Base-by-base conservation (phyloP, 768 basidiomycete genomes). In the Mycena galericulata region DNA sequence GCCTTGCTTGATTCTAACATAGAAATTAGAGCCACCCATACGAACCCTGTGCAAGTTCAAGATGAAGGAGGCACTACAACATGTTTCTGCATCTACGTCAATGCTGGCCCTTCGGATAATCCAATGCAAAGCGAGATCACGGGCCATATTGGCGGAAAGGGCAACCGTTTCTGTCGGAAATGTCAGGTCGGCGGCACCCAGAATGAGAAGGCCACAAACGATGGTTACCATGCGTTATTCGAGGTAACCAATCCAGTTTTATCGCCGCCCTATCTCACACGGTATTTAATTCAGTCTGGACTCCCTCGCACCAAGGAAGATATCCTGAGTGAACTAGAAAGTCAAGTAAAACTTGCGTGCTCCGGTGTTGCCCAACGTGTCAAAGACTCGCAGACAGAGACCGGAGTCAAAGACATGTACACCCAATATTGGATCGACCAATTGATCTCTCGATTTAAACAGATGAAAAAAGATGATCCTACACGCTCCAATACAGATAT, bases 391-490 rank as follows among this genome's bases (percentile, higher is more conserved):
- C 82, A 84, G 65, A 79, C 78, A 0, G 61, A 67, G 5, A 77
- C 72, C 4, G 82, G 85, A 14, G 66, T 83, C 30, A 84, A 85
- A 63, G 85, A 85, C 67, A 51, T n/a, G n/a, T n/a, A n/a, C n/a
- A n/a, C n/a, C n/a, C n/a, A n/a, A n/a, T n/a, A n/a, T n/a, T n/a
- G n/a, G 59, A 20, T 85, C 63, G 70, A 46, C 12, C 65, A 76
- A n/a, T 75, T 81, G 30, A 66, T 75, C 12, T 26, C 20, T 12
- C 73, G 79, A 51, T 62, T 81, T 5, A 68, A 74, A 41, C 57
- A 56, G 6, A 43, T 43, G 26, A 43, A 45, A 40, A 27, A 40
- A 29, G 41, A 58, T 12, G 56, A 58, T 20, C 56, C 56, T 0
- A 14, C 27, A 12, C 40, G 41, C 11, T 22, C 56, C 7, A 30